Conservation (phyloP, 2,329 filamentous ascomycete species). For the Xylaria sp. region DNA sequence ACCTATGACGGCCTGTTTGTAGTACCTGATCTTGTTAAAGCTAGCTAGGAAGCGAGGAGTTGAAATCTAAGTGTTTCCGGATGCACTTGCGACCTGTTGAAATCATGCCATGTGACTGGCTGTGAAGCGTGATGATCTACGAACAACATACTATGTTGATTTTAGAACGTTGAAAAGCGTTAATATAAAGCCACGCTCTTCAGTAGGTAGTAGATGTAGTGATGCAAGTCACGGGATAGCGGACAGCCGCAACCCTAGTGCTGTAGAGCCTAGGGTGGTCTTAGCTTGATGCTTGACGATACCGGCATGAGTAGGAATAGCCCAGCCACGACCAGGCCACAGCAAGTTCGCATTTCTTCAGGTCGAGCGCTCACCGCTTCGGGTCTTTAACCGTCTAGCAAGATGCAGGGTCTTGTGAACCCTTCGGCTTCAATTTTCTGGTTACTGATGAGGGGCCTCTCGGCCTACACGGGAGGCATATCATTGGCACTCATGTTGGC, state of each 20-base stretch:
- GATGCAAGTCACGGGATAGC: slow-evolving; percentile 25
- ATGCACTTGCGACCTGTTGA: not conserved
- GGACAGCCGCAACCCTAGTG: not conserved
- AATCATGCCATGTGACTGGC: not conserved
- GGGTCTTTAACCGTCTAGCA: not conserved
- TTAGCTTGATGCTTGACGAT: slow-evolving; percentile 3
- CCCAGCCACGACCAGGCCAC: not conserved
- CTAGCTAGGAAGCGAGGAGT: slow-evolving; percentile 9
- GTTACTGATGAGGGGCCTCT: not conserved
- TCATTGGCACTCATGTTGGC: slow-evolving; percentile 10
- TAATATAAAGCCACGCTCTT: not conserved
- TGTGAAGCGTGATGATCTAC: not conserved
- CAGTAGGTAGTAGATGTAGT: not conserved
- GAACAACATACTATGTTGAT: not conserved
- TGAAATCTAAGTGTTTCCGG: slow-evolving; percentile 5
- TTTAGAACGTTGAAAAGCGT: not conserved
- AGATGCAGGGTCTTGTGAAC: slow-evolving; percentile 13
- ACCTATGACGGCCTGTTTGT: slow-evolving; percentile 8
- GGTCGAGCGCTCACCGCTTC: slow-evolving; percentile 17
- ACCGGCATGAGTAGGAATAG: slow-evolving; percentile 2
- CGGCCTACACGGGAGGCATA: not conserved
- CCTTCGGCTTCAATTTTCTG: not conserved
- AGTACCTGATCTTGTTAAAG: slow-evolving; percentile 26
- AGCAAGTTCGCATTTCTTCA: not conserved
- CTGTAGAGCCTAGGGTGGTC: not conserved